A percentile compares a stretch with the other conserved stretches of the same genome.
phyloP scores from a whole-genome alignment of 805 yeast species.

The Millerozyma acaciae region DNA sequence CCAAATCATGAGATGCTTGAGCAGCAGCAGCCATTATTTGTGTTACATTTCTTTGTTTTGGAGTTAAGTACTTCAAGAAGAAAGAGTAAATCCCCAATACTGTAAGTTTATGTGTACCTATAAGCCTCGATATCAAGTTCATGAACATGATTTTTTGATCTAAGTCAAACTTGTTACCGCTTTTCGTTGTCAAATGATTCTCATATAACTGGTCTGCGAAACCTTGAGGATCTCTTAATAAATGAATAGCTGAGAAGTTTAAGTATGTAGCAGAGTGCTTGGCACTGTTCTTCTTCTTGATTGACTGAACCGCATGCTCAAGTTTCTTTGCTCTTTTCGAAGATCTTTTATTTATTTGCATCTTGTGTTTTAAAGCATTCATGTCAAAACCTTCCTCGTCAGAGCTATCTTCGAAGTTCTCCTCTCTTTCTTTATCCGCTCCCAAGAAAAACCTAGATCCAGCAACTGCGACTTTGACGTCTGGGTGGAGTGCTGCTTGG shows the following conservation, averaged over 20 bases:
- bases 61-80: constrained; percentile 85
- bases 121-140: constrained; percentile 81
- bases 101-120: constrained; percentile 92
- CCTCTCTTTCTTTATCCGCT: constrained; percentile 92
- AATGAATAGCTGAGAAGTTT: constrained; percentile 92
- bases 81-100: constrained; percentile 87
- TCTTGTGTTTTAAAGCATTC: constrained; percentile 69
- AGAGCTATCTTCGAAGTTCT: constrained; percentile 66
- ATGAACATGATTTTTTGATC: constrained; percentile 87
- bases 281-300: constrained; percentile 58
- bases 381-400: constrained; percentile 75
- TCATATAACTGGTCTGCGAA: constrained; percentile 84
- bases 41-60: constrained; percentile 91
- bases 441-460: constrained; percentile 91
- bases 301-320: constrained; percentile 64
- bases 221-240: constrained; percentile 95
- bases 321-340: constrained; percentile 77
- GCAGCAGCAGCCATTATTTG: constrained; percentile 96
- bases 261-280: constrained; percentile 63
- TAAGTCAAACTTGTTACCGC: constrained; percentile 65
- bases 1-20: constrained; percentile 93
- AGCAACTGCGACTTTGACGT: constrained; percentile 79
- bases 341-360: constrained; percentile 79
- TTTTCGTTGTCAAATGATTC: constrained; percentile 67
- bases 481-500: constrained; percentile 87